Percentiles rank a stretch among this genome's conserved stretches.
These are phyloP conservation scores for Apiotrichum montevideense DNA, from an alignment of 1,284 basidiomycete species.

Conservation along the genomic window DNA sequence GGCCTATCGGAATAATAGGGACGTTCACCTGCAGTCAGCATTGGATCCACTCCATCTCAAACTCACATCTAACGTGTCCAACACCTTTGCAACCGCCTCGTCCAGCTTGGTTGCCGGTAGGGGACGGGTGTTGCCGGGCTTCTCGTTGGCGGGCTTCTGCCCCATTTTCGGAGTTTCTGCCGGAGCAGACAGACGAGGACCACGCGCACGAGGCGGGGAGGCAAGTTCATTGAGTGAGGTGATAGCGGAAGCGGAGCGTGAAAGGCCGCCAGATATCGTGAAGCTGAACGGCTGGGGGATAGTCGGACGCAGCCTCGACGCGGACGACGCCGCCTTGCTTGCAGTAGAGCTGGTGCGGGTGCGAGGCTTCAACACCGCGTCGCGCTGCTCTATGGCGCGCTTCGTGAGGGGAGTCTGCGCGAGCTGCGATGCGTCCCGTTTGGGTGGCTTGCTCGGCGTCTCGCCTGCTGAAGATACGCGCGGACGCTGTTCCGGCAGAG, in stretches of 20 bases:
- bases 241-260: constrained; percentile 1
- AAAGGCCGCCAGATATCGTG: not conserved
- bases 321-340: too few species aligned
- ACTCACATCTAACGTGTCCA: constrained; percentile 74
- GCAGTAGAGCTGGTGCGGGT: not conserved
- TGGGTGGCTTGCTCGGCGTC: not conserved
- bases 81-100: constrained; percentile 80
- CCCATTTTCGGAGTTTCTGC: not conserved
- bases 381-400: constrained; percentile 4
- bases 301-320: constrained; percentile 5
- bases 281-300: constrained; percentile 13
- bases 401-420: not conserved
- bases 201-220: not conserved
- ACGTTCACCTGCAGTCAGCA: constrained; percentile 54
- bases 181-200: not conserved
- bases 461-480: not conserved
- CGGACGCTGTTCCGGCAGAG: not conserved
- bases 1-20: constrained; percentile 65
- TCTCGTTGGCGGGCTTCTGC: not conserved
- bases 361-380: not conserved
- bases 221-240: not conserved
- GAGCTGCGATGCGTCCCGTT: not conserved
- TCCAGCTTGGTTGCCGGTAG: constrained; percentile 74
- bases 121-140: not conserved
- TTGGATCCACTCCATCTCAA: not conserved